phyloP scores from a whole-genome alignment of 495 filamentous ascomycete species.

The Aspergillus hancockii region DNA sequence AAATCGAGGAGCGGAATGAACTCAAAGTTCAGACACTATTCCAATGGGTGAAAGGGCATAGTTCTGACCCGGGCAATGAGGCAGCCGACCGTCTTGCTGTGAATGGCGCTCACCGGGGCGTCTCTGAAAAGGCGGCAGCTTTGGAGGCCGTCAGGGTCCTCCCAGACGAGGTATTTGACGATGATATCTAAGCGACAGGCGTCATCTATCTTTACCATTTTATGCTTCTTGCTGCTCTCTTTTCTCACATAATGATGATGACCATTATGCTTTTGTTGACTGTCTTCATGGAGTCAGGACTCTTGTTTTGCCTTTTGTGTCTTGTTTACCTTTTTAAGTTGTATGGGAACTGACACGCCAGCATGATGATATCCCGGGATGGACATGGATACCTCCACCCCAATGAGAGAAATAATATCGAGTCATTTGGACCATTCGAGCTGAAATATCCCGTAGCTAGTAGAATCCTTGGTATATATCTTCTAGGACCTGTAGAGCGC shows the following conservation, averaged over 20 bases:
- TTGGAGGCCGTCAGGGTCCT: slow-evolving; percentile 26
- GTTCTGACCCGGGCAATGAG: slow-evolving; percentile 66
- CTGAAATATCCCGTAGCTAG: not conserved
- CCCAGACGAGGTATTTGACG: slow-evolving; percentile 34
- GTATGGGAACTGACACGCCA: not conserved
- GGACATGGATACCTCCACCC: not conserved
- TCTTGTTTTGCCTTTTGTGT: not conserved
- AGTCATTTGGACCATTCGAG: not conserved
- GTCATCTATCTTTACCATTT: not conserved
- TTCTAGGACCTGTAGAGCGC: not conserved
- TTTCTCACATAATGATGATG: slow-evolving; percentile 1
- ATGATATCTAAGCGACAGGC: slow-evolving; percentile 20
- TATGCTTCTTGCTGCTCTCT: not conserved
- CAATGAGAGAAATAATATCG: not conserved
- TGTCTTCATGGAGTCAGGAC: not conserved
- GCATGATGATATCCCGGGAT: slow-evolving; percentile 3
- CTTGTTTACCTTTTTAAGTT: not conserved
- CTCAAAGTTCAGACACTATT: slow-evolving; percentile 66
- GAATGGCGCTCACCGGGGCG: slow-evolving; percentile 48
- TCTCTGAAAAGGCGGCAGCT: slow-evolving; percentile 32
- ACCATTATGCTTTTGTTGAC: not conserved
- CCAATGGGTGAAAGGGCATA: slow-evolving; percentile 87
- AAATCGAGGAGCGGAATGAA: slow-evolving; percentile 68
- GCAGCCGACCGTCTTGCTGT: slow-evolving; percentile 82
- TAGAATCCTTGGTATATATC: not conserved